Percentiles rank a stretch among this genome's conserved stretches.
Evolutionary conservation across 352 stramenopile genomes (phyloP).

Genomic region (Phytopythium litorale): DNA sequence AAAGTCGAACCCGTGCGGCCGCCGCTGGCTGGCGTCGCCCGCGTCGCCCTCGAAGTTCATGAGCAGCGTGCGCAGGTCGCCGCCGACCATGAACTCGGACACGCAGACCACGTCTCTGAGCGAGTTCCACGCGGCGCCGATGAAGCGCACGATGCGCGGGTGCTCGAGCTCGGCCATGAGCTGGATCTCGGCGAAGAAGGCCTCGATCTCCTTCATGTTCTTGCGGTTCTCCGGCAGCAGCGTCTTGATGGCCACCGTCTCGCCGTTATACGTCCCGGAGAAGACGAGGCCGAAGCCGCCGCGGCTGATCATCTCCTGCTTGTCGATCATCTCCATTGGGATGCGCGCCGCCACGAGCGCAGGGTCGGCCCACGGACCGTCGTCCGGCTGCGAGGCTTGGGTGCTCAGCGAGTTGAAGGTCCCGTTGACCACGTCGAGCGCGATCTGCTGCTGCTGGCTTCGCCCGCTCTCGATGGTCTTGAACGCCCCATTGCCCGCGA

Average conservation of each 20-base stretch:
- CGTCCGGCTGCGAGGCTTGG: neutral
- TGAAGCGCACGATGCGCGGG: conserved; percentile 55
- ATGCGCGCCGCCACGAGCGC: conserved; percentile 34
- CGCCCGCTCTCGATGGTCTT: conserved; percentile 13
- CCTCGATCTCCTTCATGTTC: conserved; percentile 47
- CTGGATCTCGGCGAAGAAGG: conserved; percentile 51
- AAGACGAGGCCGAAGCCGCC: conserved; percentile 56
- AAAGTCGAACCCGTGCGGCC: conserved; percentile 31
- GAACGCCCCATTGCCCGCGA: conserved; percentile 14
- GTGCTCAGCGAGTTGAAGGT: conserved; percentile 12
- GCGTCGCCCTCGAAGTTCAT: conserved; percentile 24
- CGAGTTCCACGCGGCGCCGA: conserved; percentile 59
- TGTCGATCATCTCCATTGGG: conserved; percentile 37
- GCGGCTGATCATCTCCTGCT: conserved; percentile 35
- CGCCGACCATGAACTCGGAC: conserved; percentile 41
- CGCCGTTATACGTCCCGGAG: conserved; percentile 31
- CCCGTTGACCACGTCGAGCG: conserved; percentile 7
- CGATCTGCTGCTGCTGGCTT: conserved; percentile 5
- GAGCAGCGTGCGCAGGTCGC: conserved; percentile 37
- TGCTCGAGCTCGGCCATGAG: conserved; percentile 57
- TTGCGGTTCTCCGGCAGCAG: conserved; percentile 43
- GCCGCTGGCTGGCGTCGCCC: conserved; percentile 11
- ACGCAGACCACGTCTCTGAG: conserved; percentile 40
- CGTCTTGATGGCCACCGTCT: conserved; percentile 57
- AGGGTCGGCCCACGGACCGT: conserved; percentile 35